Conservation (phyloP, 306 rosid genomes). For the Urtica urens region DNA sequence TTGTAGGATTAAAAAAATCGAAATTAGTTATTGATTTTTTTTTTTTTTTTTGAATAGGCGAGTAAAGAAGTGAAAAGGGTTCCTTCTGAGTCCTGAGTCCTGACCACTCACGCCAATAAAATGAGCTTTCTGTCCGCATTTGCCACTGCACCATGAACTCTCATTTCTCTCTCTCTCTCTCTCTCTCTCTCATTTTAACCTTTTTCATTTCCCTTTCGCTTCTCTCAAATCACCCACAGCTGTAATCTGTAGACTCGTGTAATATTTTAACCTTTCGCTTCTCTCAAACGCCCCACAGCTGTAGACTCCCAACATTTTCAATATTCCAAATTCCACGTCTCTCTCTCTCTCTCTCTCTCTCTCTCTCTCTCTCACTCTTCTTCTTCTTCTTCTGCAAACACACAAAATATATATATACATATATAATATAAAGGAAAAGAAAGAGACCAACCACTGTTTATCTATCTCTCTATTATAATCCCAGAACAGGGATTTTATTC, state of each 20-base stretch:
- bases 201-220: too few relatives aligned
- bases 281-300: neutral
- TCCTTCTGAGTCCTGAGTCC: too few relatives aligned
- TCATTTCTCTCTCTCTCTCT: constrained; percentile 15
- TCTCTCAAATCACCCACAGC: neutral
- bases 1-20: too few relatives aligned
- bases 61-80: too few relatives aligned
- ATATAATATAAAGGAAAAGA: neutral
- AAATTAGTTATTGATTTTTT: too few relatives aligned
- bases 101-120: constrained; percentile 31
- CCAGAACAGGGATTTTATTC: constrained; percentile 10
- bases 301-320: neutral
- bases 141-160: too few relatives aligned
- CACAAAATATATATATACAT: neutral
- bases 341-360: constrained; percentile 8
- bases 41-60: too few relatives aligned
- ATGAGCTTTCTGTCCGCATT: constrained; percentile 24
- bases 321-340: neutral
- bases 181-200: neutral
- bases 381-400: neutral
- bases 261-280: neutral
- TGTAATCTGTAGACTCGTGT: neutral
- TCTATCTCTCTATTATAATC: neutral
- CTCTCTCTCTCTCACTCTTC: neutral
- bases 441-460: constrained; percentile 14